Evolutionary conservation across 306 rosid species (phyloP).

Genomic region (Quercus rubra): DNA sequence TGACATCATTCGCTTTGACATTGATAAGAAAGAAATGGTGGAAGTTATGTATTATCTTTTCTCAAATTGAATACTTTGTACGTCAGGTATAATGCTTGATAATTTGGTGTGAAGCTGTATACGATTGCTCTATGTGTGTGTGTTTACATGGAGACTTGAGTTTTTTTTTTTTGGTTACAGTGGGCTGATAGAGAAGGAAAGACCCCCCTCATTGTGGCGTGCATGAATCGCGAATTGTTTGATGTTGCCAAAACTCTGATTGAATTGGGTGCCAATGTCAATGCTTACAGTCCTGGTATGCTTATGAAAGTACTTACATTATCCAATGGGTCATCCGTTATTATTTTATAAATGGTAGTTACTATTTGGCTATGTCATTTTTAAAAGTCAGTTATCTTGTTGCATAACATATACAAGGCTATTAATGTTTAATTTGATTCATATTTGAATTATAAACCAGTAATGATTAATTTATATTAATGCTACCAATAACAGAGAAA

Average conservation of each 20-base stretch:
- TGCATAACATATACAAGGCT: not conserved
- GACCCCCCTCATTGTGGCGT: constrained; percentile 25
- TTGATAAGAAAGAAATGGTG: too few relatives aligned
- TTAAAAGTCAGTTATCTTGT: not conserved
- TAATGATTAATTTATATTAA: not conserved
- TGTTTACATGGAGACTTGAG: not conserved
- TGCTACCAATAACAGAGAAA: not conserved
- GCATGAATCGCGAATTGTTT: constrained; percentile 7
- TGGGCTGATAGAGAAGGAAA: constrained; percentile 21
- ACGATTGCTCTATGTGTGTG: not conserved
- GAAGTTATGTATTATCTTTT: not conserved
- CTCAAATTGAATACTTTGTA: not conserved
- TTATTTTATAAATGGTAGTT: not conserved
- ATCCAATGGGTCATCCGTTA: not conserved
- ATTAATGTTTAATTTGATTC: not conserved
- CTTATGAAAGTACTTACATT: not conserved
- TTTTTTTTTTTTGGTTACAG: not conserved
- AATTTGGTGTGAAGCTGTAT: not conserved
- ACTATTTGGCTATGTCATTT: not conserved
- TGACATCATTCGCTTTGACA: too few relatives aligned
- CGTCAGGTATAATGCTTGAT: not conserved
- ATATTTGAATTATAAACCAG: not conserved
- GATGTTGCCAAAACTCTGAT: constrained; percentile 18
- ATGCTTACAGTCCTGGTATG: constrained; percentile 23
- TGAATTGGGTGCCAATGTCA: constrained; percentile 25